Base-by-base conservation (phyloP, 106 monocot genomes). In the Dendrobium huoshanense region DNA sequence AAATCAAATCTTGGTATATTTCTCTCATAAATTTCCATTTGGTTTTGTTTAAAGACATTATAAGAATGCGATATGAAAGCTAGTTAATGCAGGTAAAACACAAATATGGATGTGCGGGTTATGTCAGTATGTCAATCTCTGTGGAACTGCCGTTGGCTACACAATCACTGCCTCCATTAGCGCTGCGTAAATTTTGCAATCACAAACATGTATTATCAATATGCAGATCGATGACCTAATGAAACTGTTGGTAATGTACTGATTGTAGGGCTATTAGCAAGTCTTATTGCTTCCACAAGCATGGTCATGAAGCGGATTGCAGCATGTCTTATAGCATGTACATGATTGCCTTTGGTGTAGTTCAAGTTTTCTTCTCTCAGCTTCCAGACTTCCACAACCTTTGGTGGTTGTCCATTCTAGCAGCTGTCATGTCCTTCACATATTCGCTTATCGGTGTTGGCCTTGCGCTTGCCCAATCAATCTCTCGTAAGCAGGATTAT, bases 161-260 rank as follows among this genome's bases (percentile, higher is more conserved):
- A 95, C 90, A 15, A 90, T 95, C 68, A 95, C 94, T 3, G 90
- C 90, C 20, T 84, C 90, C 3, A 87, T 87, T 37, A 92, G 94
- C 70, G 87, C 87, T 1, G 86, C 81, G 92, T 95, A 90, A 85
- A 65, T 25, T 15, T 41, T 44, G 0, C 8, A 77, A 11, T 33
- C 3, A 51, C 20, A 7, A 20, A 20, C 61, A 5, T 5, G 20
- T 22, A 22, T 5, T 61, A 2, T 4, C 61, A 22, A 61, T 61
- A n/a, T 13, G 51, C 10, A 51, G 15, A 11, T 27, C 10, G 15
- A 70, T 70, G 70, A 15, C 16, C 13, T 70, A 8, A 61, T n/a
- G 3, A 44, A 43, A 9, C 15, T 16, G 41, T 16, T 5, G 17
- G 73, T 15, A 74, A 33, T 74, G 73, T 19, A 27, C 74, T 44